These are phyloP conservation scores for Peronosclerospora sorghi DNA, from an alignment of 352 stramenopile genomes.

Conservation along the genomic window DNA sequence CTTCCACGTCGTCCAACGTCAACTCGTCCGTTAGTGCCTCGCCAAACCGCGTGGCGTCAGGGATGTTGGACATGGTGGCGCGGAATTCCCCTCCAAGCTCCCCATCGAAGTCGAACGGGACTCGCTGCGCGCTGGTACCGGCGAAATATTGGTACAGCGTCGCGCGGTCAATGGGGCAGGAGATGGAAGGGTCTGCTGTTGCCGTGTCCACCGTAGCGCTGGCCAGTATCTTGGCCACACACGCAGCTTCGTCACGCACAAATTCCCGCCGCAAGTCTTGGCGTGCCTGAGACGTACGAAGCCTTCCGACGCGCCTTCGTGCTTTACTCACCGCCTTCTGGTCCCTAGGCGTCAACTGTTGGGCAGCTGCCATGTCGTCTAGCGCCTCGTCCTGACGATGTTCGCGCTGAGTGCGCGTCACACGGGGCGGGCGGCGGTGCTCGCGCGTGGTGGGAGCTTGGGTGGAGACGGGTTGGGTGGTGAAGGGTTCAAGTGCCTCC, in stretches of 20 bases:
- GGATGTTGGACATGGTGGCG: neutral
- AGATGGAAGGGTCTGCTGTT: neutral
- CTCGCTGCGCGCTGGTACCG: neutral
- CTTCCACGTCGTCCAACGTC: conserved; percentile 13
- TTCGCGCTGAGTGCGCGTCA: conserved; percentile 1
- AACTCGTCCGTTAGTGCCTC: neutral
- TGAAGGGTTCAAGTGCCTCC: neutral
- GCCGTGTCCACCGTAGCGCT: neutral
- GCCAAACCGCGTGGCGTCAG: neutral
- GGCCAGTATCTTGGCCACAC: neutral
- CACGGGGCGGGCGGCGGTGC: conserved; percentile 1
- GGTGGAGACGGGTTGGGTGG: neutral
- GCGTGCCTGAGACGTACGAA: neutral
- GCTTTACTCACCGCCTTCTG: neutral
- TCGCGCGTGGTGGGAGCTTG: neutral
- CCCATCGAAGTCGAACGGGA: neutral
- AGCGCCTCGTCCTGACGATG: conserved; percentile 4
- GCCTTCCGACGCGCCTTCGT: neutral
- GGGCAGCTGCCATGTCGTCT: neutral
- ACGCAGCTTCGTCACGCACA: neutral
- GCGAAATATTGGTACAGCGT: neutral
- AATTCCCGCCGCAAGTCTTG: neutral
- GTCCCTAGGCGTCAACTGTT: neutral
- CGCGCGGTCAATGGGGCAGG: neutral
- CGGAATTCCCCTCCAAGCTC: neutral